Conservation (phyloP, 164 flowering plant species). For the grape (Vitis vinifera) region DNA sequence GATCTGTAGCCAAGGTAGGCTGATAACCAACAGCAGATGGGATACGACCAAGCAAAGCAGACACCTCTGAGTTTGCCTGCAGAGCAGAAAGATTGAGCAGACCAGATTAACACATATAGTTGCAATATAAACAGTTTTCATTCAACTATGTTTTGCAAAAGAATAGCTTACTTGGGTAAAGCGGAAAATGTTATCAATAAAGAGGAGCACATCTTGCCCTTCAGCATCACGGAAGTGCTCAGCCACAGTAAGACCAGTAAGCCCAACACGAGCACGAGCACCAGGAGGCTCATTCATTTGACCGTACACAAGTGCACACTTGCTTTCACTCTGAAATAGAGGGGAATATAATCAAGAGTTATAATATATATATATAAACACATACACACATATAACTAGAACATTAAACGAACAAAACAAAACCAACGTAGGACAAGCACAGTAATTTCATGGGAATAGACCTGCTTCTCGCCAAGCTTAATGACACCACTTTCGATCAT, state of each 20-base stretch:
- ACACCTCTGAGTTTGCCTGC: conserved; percentile 96
- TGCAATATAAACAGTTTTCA: neutral
- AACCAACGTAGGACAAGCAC: neutral
- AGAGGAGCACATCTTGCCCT: conserved; percentile 98
- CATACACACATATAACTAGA: too few species aligned
- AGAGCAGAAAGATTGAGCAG: neutral
- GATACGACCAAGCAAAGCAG: conserved; percentile 97
- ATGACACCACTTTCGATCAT: conserved; percentile 99
- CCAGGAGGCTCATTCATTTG: conserved; percentile 99
- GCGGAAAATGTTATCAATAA: conserved; percentile 97
- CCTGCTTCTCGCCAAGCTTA: conserved; percentile 96
- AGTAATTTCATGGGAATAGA: conserved; percentile 7
- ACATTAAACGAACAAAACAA: neutral
- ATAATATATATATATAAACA: too few species aligned
- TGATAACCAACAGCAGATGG: conserved; percentile 99
- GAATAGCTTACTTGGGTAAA: conserved; percentile 76
- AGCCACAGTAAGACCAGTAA: conserved; percentile 93
- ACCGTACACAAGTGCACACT: conserved; percentile 96
- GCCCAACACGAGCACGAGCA: conserved; percentile 99
- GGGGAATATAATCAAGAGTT: neutral
- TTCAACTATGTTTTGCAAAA: neutral
- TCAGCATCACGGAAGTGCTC: conserved; percentile 99
- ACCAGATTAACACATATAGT: neutral
- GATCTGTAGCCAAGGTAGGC: conserved; percentile 91
- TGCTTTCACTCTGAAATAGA: conserved; percentile 71